Percentiles rank a stretch among this genome's conserved stretches.
phyloP scores from a whole-genome alignment of 208 protist species.

The Leishmania major region DNA sequence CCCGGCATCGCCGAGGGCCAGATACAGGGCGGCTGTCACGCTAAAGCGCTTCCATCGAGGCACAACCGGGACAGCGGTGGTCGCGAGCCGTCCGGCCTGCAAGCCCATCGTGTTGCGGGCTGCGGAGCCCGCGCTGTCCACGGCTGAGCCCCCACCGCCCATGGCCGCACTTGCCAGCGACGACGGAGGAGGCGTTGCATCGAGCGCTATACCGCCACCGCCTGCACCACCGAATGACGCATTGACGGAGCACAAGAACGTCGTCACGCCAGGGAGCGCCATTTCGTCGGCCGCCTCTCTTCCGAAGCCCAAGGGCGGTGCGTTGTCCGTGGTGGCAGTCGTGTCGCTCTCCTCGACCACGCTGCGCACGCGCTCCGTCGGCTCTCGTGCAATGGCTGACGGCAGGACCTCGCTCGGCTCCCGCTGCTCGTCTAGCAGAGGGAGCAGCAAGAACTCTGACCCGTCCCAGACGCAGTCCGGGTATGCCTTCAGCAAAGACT shows the following conservation, averaged over 20 bases:
- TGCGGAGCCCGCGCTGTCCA: not conserved
- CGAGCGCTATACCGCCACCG: not conserved
- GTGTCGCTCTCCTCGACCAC: constrained; percentile 8
- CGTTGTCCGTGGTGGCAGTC: not conserved
- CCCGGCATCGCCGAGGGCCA: constrained; percentile 49
- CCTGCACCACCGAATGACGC: constrained; percentile 6
- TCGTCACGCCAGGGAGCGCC: constrained; percentile 5
- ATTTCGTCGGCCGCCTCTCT: constrained; percentile 12
- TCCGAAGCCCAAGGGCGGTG: constrained; percentile 1
- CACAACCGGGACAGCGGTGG: constrained; percentile 10
- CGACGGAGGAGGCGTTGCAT: not conserved
- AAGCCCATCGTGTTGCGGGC: not conserved
- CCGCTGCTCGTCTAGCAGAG: constrained; percentile 27
- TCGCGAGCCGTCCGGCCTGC: not conserved
- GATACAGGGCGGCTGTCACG: constrained; percentile 55
- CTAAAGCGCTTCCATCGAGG: constrained; percentile 60
- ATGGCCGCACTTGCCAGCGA: not conserved
- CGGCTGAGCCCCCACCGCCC: not conserved
- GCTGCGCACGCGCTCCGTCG: constrained; percentile 1
- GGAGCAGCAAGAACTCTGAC: constrained; percentile 38
- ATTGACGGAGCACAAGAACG: constrained; percentile 18
- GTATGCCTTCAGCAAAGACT: constrained; percentile 27
- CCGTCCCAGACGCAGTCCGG: constrained; percentile 36
- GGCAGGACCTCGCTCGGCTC: constrained; percentile 7
- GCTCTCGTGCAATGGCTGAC: not conserved